phyloP scores from a whole-genome alignment of 1,284 basidiomycete species.

The Cutaneotrichosporon sp. region DNA sequence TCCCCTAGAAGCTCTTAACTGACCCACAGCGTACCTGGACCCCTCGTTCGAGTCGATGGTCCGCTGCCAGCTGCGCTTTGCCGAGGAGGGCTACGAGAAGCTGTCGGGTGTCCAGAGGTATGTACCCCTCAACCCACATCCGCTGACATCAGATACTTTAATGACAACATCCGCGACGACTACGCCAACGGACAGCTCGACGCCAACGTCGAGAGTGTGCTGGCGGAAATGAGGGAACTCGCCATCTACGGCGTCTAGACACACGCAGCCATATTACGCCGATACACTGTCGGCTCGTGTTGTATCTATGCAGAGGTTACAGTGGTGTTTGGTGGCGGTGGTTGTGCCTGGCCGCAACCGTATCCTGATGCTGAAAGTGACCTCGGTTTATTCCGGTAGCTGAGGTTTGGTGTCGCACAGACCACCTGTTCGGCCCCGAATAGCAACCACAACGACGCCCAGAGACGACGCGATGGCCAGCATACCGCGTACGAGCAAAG shows the following conservation, averaged over 20 bases:
- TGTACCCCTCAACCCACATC: no score
- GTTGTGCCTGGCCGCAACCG: not conserved
- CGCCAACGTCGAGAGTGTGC: slow-evolving; percentile 85
- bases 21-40: slow-evolving; percentile 68
- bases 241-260: slow-evolving; percentile 64
- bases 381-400: no score
- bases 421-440: no score
- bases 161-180: slow-evolving; percentile 84
- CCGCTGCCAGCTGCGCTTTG: slow-evolving; percentile 92
- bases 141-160: slow-evolving; percentile 58
- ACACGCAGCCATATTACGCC: not conserved
- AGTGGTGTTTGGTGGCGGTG: not conserved
- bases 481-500: no score
- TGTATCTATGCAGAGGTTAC: slow-evolving; percentile 3
- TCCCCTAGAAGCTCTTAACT: not conserved
- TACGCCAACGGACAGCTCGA: slow-evolving; percentile 96
- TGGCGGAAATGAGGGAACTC: slow-evolving; percentile 94
- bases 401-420: no score
- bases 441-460: no score
- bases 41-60: slow-evolving; percentile 99
- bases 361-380: no score
- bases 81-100: slow-evolving; percentile 97
- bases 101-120: slow-evolving; percentile 88
- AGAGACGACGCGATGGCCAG: no score
- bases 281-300: not conserved